These are phyloP conservation scores for Phyllosticta citribraziliensis DNA, from an alignment of 2,329 filamentous ascomycete species.

Conservation along the genomic window DNA sequence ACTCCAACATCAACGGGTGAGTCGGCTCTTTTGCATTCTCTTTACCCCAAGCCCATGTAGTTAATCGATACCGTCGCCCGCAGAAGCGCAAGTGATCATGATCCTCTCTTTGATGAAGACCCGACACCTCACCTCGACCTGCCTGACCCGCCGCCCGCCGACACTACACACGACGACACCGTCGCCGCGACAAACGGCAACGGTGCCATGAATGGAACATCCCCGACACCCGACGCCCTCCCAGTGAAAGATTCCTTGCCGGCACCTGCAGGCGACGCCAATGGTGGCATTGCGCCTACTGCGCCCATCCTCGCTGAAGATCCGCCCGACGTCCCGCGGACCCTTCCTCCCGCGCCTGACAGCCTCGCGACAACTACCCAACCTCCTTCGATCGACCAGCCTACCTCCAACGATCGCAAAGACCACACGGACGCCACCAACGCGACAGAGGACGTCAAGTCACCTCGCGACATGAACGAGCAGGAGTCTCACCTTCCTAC, in stretches of 20 bases:
- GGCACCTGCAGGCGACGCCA: conserved; percentile 32
- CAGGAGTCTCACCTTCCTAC: background rate
- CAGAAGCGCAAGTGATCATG: conserved; percentile 13
- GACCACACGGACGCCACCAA: conserved; percentile 1
- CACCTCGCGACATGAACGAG: background rate
- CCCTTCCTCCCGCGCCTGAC: conserved; percentile 20
- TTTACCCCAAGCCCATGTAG: conserved; percentile 9
- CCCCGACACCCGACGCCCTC: conserved; percentile 15
- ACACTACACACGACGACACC: background rate
- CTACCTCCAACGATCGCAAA: conserved; percentile 22
- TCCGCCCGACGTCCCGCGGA: conserved; percentile 29
- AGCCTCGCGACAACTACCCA: conserved; percentile 20
- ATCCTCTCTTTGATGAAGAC: conserved; percentile 27
- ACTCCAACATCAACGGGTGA: conserved; percentile 50
- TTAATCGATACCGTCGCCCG: conserved; percentile 15
- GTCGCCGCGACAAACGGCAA: conserved; percentile 23
- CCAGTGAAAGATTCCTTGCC: conserved; percentile 18
- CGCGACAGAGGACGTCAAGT: background rate
- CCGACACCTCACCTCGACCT: conserved; percentile 16
- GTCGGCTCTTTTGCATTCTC: conserved; percentile 27
- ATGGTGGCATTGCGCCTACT: conserved; percentile 33
- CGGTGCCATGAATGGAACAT: conserved; percentile 16
- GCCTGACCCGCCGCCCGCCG: conserved; percentile 12
- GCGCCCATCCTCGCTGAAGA: conserved; percentile 34
- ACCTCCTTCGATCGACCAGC: conserved; percentile 32